These are phyloP conservation scores for Rhodotorula graminis DNA, from an alignment of 768 basidiomycete genomes.

Conservation along the genomic window DNA sequence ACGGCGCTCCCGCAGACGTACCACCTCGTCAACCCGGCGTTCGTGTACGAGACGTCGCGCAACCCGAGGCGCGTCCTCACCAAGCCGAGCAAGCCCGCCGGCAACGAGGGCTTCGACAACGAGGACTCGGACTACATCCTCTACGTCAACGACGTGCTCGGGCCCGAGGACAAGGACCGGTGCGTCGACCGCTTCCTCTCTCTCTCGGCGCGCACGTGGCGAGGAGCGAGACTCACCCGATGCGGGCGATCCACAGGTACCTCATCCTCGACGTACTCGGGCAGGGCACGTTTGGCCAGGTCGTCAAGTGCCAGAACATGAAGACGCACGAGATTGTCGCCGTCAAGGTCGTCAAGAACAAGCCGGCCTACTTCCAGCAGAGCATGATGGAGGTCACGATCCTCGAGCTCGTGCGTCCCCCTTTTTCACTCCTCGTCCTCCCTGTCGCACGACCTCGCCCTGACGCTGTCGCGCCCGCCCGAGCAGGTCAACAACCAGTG, in stretches of 20 bases:
- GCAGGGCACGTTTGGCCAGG: conserved; percentile 98
- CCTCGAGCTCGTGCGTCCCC: conserved; percentile 71
- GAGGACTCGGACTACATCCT: conserved; percentile 99
- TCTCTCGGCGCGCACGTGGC: not conserved
- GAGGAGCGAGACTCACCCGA: too few species aligned
- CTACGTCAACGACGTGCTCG: conserved; percentile 97
- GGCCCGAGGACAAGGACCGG: conserved; percentile 92
- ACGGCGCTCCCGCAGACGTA: conserved; percentile 84
- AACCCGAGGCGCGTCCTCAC: conserved; percentile 96
- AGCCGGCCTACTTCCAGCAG: conserved; percentile 98
- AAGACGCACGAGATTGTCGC: conserved; percentile 98
- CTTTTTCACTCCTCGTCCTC: too few species aligned
- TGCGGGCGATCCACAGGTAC: conserved; percentile 58
- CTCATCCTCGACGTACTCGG: conserved; percentile 96
- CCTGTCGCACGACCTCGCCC: too few species aligned
- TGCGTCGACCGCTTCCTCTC: conserved; percentile 50
- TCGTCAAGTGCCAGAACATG: conserved; percentile 99
- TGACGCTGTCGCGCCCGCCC: not conserved
- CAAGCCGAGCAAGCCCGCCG: conserved; percentile 89
- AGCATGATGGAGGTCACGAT: conserved; percentile 99
- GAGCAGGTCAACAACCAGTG: conserved; percentile 82
- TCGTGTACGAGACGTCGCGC: conserved; percentile 87
- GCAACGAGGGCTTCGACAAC: conserved; percentile 97
- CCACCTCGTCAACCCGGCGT: conserved; percentile 87
- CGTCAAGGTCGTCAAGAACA: conserved; percentile 99